Evolutionary conservation across 345 rosid species (phyloP), one percentile per base, ranked within the genome.

Genomic region (Toxicodendron radicans): DNA sequence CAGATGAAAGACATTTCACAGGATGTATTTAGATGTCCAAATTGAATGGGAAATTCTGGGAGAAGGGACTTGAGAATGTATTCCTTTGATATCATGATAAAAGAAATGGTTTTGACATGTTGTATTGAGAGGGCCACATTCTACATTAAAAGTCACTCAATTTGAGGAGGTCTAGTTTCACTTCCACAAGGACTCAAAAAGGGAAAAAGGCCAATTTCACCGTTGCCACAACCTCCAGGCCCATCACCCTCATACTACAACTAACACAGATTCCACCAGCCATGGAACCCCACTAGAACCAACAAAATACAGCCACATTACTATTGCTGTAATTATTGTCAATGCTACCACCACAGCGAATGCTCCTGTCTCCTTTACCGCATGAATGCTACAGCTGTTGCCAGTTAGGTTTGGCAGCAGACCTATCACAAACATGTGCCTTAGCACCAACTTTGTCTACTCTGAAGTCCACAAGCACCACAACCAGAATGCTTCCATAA

Each of bases 1-100:
- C 43, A 91, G 81, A 85, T 87, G 91, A 79, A 58, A 68, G 35
- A 66, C 30, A 43, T 23, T 14, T 64, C 21, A 43, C 32, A 21
- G 24, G 23, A 51, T 20, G 13, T 1, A 1, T 11, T 48, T 32
- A 11, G 35, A 71, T 58, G 33, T 12, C 32, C 12, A 51, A 72
- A 72, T 16, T 58, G 17, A 33, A 72, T 17, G 24, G 46, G 32
- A 20, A 24, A 30, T 61, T 43, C 23, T 30, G 21, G 9, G 3
- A 71, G 5, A 10, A 27, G 49, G 27, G 30, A 46, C 7, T 49
- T 20, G 11, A 38, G 66, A 58, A 32, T 51, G 16, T 9, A 18
- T 46, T 45, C 10, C n/a, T 48, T 59, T 27, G 45, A 71, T 43
- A 17, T 9, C 2, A 10, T 45, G 4, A 3, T 20, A n/a, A 33